These are phyloP conservation scores for Yamadazyma jaroonii DNA, from an alignment of 1,139 yeast genomes.

Conservation along the genomic window DNA sequence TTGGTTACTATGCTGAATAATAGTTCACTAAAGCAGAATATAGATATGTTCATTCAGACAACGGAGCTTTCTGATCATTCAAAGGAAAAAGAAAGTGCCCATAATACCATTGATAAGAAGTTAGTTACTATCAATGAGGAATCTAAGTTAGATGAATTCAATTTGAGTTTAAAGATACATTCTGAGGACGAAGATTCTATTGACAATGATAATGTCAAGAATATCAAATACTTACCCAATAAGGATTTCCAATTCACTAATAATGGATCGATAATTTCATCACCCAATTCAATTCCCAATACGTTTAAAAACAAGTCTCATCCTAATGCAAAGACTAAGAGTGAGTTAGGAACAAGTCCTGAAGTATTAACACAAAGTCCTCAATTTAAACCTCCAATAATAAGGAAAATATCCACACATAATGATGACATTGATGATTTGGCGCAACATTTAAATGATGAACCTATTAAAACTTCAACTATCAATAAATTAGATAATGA, in stretches of 20 bases:
- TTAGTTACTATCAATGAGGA: constrained; percentile 10
- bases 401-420: background rate
- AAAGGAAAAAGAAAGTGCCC: background rate
- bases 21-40: constrained; percentile 10
- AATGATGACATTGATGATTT: background rate
- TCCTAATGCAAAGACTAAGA: constrained; percentile 45
- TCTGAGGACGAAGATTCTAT: background rate
- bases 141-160: constrained; percentile 12
- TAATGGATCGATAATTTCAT: constrained; percentile 18
- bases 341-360: constrained; percentile 9
- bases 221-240: constrained; percentile 36
- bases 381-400: background rate
- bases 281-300: constrained; percentile 39
- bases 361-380: constrained; percentile 2
- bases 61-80: constrained; percentile 12
- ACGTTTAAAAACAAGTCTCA: constrained; percentile 47
- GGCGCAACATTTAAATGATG: constrained; percentile 3
- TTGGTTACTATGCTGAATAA: constrained; percentile 12
- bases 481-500: constrained; percentile 2
- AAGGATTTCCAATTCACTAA: constrained; percentile 24
- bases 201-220: constrained; percentile 24
- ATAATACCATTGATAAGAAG: constrained; percentile 1
- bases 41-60: constrained; percentile 11
- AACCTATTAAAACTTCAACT: constrained; percentile 13
- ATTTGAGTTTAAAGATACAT: constrained; percentile 9